phyloP scores from a whole-genome alignment of 2,329 filamentous ascomycete genomes.

The Pseudogymnoascus sp. region DNA sequence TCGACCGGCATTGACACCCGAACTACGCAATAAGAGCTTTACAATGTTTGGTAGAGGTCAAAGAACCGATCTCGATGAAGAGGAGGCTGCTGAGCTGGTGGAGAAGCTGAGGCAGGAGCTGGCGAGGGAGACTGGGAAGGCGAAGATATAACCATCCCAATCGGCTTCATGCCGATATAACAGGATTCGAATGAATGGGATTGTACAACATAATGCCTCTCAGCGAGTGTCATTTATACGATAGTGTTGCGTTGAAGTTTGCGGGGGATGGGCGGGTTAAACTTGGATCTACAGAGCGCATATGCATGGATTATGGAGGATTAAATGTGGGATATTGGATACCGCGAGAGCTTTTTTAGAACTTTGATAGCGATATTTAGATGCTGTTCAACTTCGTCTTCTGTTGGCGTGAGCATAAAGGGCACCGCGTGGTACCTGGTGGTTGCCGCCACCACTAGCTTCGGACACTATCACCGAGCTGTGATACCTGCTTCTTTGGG shows the following conservation, averaged over 20 bases:
- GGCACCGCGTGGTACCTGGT: neutral
- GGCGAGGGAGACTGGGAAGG: constrained; percentile 28
- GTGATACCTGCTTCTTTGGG: neutral
- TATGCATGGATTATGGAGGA: neutral
- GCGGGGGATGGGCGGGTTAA: neutral
- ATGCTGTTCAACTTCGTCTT: neutral
- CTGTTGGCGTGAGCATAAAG: neutral
- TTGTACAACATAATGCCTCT: constrained; percentile 5
- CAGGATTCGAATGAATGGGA: neutral
- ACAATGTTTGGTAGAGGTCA: constrained; percentile 75
- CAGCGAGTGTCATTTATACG: neutral
- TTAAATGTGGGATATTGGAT: neutral
- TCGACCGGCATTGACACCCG: constrained; percentile 52
- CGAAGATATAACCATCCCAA: constrained; percentile 17
- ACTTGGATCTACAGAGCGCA: neutral
- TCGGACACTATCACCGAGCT: neutral
- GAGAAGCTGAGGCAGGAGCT: constrained; percentile 43
- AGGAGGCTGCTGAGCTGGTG: constrained; percentile 57
- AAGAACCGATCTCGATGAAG: constrained; percentile 67
- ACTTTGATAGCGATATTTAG: constrained; percentile 4
- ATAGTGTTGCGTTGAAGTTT: neutral
- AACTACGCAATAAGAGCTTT: constrained; percentile 51
- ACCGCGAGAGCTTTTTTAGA: constrained; percentile 1
- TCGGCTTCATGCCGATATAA: neutral
- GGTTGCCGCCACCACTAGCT: constrained; percentile 2